These are phyloP conservation scores for Hyparrhenia diplandra DNA, from an alignment of 176 grass and related monocot genomes.

Conservation along the genomic window DNA sequence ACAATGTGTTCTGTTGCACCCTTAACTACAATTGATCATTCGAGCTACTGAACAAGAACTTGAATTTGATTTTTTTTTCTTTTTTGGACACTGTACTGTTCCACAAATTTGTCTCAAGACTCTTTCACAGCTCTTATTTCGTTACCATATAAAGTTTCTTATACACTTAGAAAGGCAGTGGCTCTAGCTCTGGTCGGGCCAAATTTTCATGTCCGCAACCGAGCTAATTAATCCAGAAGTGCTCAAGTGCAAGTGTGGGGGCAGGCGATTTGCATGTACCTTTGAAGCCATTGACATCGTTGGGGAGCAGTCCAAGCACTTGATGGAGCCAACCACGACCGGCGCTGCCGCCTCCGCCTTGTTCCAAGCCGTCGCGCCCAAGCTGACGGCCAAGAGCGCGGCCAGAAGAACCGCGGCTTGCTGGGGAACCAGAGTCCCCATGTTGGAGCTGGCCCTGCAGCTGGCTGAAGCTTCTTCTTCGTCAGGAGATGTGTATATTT, in stretches of 20 bases:
- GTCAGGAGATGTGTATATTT: not conserved
- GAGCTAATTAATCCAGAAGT: not conserved
- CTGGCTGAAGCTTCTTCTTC: not conserved
- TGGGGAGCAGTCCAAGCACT: conserved; percentile 47
- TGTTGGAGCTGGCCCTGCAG: not conserved
- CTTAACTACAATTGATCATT: not conserved
- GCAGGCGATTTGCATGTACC: conserved; percentile 12
- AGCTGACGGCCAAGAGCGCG: conserved; percentile 27
- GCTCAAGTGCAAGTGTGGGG: not conserved
- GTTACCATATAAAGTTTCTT: not conserved
- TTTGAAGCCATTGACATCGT: conserved; percentile 23
- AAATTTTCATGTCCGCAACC: not conserved
- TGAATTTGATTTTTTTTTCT: too few relatives aligned
- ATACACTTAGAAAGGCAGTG: not conserved
- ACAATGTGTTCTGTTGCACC: too few relatives aligned
- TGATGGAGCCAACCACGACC: conserved; percentile 32
- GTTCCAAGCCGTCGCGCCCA: not conserved
- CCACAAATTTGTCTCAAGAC: not conserved
- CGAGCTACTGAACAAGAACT: not conserved
- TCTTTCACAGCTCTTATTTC: not conserved
- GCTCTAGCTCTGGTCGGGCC: not conserved
- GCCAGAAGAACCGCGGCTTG: not conserved
- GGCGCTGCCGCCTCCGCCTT: not conserved
- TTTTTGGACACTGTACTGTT: not conserved
- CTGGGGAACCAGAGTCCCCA: conserved; percentile 22